Conservation (phyloP, 331 rosid species). For the Malus hybrid region DNA sequence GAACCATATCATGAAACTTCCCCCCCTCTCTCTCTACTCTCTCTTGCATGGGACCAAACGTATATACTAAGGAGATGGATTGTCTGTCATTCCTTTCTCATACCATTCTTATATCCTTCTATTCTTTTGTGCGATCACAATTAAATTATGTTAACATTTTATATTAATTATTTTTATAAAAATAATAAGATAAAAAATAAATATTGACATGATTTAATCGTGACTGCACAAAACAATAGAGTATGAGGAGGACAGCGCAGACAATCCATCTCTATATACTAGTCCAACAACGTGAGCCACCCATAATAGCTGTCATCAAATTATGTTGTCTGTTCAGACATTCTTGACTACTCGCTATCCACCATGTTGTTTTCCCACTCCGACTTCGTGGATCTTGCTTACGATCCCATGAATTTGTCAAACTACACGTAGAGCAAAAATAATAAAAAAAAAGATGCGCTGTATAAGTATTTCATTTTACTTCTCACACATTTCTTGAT, state of each 20-base stretch:
- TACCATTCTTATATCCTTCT: no score
- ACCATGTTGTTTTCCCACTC: neutral
- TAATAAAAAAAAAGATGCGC: neutral
- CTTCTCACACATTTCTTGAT: no score
- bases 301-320: conserved; percentile 33
- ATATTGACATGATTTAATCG: no score
- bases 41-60: neutral
- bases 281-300: neutral
- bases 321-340: neutral
- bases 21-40: neutral
- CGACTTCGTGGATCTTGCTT: neutral
- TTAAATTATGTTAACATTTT: no score
- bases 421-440: conserved; percentile 12
- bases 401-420: conserved; percentile 31
- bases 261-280: neutral
- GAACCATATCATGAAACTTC: conserved; percentile 1
- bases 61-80: no score
- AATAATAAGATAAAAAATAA: no score
- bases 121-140: no score
- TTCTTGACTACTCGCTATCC: neutral
- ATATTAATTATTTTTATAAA: no score
- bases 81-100: no score
- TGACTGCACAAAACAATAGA: no score
- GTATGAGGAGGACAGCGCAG: no score
- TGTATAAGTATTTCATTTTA: no score